These are phyloP conservation scores for Aspergillus sclerotialis DNA, from an alignment of 2,329 filamentous ascomycete genomes.

Conservation along the genomic window DNA sequence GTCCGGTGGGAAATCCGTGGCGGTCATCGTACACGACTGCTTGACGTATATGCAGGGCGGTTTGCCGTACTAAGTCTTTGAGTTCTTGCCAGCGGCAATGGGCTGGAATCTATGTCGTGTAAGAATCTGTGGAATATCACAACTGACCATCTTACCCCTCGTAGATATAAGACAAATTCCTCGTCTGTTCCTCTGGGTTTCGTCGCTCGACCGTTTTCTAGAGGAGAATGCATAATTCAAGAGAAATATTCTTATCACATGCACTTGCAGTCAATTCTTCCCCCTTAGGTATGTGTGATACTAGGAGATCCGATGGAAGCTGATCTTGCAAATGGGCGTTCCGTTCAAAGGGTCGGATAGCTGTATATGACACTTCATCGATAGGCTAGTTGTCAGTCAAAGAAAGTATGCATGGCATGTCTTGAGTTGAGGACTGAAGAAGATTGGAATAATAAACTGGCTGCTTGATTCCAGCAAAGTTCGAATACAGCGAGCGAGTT, in stretches of 20 bases:
- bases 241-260: not conserved
- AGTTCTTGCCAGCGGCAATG: constrained; percentile 41
- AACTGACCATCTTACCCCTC: constrained; percentile 26
- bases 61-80: constrained; percentile 39
- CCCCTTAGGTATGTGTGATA: too few relatives aligned
- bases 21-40: constrained; percentile 39
- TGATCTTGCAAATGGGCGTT: too few relatives aligned
- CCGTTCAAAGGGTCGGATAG: too few relatives aligned
- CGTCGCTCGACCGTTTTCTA: constrained; percentile 24
- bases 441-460: too few relatives aligned
- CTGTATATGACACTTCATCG: too few relatives aligned
- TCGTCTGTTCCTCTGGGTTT: constrained; percentile 30
- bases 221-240: constrained; percentile 23
- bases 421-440: too few relatives aligned
- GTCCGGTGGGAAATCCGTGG: constrained; percentile 35
- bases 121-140: constrained; percentile 3
- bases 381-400: too few relatives aligned
- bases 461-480: too few relatives aligned
- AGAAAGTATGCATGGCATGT: too few relatives aligned
- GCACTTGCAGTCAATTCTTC: not conserved
- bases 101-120: constrained; percentile 29
- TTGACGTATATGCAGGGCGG: constrained; percentile 37
- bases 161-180: constrained; percentile 39
- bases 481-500: too few relatives aligned
- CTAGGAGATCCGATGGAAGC: too few relatives aligned